These are phyloP conservation scores for Liriodendron chinense DNA, from an alignment of 164 flowering plant genomes.

Conservation along the genomic window DNA sequence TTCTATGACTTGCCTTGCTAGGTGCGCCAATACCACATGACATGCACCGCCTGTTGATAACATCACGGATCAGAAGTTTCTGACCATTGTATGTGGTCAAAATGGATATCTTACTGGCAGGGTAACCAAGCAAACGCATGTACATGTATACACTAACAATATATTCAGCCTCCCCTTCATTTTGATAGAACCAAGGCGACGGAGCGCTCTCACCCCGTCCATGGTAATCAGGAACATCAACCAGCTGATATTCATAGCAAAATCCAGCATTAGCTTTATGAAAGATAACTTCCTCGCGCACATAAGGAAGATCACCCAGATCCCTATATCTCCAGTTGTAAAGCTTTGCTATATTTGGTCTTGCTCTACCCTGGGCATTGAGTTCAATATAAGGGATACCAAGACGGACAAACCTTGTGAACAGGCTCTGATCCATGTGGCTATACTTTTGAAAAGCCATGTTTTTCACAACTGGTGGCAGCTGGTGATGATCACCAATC, in stretches of 20 bases:
- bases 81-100: constrained; percentile 98
- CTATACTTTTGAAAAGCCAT: constrained; percentile 99
- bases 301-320: constrained; percentile 88
- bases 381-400: constrained; percentile 98
- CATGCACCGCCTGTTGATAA: constrained; percentile 70
- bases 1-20: constrained; percentile 52
- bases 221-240: constrained; percentile 90
- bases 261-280: constrained; percentile 91
- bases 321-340: constrained; percentile 97
- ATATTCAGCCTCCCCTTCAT: constrained; percentile 98
- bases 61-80: constrained; percentile 96
- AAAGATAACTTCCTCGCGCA: constrained; percentile 59
- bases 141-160: constrained; percentile 89
- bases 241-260: constrained; percentile 86
- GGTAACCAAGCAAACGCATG: constrained; percentile 92
- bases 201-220: constrained; percentile 95
- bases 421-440: constrained; percentile 98
- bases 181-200: constrained; percentile 98
- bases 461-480: constrained; percentile 99
- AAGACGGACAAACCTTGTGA: constrained; percentile 94
- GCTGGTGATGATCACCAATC: constrained; percentile 98
- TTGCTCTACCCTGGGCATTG: constrained; percentile 97
- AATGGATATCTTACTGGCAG: constrained; percentile 91
- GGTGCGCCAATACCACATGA: constrained; percentile 85
- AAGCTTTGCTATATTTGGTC: constrained; percentile 89